These are phyloP conservation scores for Leucosporidium yakuticum DNA, from an alignment of 768 basidiomycete species.

Conservation along the genomic window DNA sequence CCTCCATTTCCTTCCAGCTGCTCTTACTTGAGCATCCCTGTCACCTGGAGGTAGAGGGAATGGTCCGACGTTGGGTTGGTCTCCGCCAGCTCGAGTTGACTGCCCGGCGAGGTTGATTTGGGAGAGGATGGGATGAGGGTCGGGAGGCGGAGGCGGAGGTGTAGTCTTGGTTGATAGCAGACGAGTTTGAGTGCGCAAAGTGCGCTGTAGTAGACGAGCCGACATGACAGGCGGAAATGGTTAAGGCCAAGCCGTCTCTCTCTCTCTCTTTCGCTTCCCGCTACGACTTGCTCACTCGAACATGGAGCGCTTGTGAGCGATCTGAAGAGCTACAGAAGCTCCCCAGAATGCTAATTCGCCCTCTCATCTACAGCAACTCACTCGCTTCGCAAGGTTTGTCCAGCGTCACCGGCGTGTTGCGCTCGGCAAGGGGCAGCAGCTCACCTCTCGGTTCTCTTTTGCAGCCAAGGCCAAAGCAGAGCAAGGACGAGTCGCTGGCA, in stretches of 20 bases:
- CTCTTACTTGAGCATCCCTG: slow-evolving; percentile 2
- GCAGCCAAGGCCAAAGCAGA: slow-evolving; percentile 11
- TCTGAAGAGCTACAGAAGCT: too few relatives aligned
- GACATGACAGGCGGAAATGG: not conserved
- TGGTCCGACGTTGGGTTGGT: slow-evolving; percentile 12
- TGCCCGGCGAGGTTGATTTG: not conserved
- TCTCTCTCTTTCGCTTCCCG: not conserved
- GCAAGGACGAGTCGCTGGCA: not conserved
- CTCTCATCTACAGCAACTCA: slow-evolving; percentile 2
- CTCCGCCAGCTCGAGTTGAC: slow-evolving; percentile 2
- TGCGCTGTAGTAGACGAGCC: not conserved
- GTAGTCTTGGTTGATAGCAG: not conserved
- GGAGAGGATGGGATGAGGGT: slow-evolving; percentile 17
- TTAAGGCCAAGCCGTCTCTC: not conserved
- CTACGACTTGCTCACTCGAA: not conserved
- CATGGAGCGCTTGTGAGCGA: not conserved
- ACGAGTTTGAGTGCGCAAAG: not conserved
- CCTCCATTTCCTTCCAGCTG: slow-evolving; percentile 10
- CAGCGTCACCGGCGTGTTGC: too few relatives aligned
- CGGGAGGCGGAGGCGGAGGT: not conserved
- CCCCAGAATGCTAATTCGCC: not conserved
- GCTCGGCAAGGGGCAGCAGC: not conserved
- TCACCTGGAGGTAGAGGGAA: slow-evolving; percentile 24
- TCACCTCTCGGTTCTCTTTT: not conserved
- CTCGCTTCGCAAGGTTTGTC: slow-evolving; percentile 1